These are phyloP conservation scores for Globisporangium lucens DNA, from an alignment of 352 stramenopile species.

Conservation along the genomic window DNA sequence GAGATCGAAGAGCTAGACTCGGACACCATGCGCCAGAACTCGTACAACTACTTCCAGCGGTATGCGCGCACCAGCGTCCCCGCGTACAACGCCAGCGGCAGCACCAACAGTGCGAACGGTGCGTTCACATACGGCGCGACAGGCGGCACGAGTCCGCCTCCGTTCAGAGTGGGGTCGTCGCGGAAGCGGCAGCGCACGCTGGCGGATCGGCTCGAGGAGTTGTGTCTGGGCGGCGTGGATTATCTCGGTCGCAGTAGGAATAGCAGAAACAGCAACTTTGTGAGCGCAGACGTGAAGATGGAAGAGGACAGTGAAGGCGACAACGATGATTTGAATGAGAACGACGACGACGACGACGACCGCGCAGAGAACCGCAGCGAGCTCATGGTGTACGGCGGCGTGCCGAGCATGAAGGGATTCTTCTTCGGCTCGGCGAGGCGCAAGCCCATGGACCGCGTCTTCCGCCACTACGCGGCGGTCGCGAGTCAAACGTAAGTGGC, in stretches of 20 bases:
- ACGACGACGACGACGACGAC: constrained; percentile 19
- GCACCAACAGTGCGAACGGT: neutral
- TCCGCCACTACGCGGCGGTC: constrained; percentile 60
- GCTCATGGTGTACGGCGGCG: constrained; percentile 38
- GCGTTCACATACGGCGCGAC: constrained; percentile 14
- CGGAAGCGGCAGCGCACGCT: constrained; percentile 66
- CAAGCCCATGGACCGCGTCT: constrained; percentile 57
- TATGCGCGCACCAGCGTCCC: constrained; percentile 17
- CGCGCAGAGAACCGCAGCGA: constrained; percentile 6
- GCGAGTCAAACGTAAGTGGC: constrained; percentile 31
- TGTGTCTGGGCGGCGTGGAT: constrained; percentile 31
- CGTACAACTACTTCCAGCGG: constrained; percentile 71
- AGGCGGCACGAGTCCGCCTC: constrained; percentile 5
- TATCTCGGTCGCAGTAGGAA: constrained; percentile 14
- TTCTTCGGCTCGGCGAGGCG: constrained; percentile 43
- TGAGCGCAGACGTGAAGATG: constrained; percentile 20
- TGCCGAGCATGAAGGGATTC: constrained; percentile 38
- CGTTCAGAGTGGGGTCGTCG: constrained; percentile 17
- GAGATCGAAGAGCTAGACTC: constrained; percentile 72
- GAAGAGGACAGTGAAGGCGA: constrained; percentile 18
- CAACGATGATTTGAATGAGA: neutral
- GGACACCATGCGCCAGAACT: constrained; percentile 61
- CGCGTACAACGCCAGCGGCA: constrained; percentile 13
- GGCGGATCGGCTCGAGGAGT: constrained; percentile 52
- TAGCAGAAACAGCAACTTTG: constrained; percentile 15